Evolutionary conservation across 1,284 basidiomycete species (phyloP).

Genomic region (Vanrija humicola): DNA sequence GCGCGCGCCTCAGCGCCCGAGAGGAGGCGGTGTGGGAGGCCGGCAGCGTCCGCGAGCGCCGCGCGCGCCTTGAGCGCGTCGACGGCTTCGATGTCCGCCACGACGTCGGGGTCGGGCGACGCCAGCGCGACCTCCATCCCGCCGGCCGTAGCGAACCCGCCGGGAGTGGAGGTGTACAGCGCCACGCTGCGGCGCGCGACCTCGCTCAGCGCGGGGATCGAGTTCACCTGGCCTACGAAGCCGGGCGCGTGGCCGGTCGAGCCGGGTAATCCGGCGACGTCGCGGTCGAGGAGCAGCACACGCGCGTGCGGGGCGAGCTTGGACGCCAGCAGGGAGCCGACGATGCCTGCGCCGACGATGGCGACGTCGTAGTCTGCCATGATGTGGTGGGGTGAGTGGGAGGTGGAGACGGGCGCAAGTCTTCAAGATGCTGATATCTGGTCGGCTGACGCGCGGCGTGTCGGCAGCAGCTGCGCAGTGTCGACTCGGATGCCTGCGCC

Average conservation of each 20-base stretch:
- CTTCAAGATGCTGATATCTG: too few species aligned
- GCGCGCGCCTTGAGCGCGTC: neutral
- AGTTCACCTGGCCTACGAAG: slow-evolving; percentile 27
- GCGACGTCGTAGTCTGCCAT: slow-evolving; percentile 21
- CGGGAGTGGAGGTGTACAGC: slow-evolving; percentile 12
- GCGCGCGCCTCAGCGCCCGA: slow-evolving; percentile 3
- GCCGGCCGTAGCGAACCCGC: slow-evolving; percentile 21
- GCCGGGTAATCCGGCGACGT: slow-evolving; percentile 20
- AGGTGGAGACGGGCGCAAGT: too few species aligned
- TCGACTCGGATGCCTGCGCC: too few species aligned
- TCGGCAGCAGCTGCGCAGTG: too few species aligned
- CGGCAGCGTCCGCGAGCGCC: slow-evolving; percentile 4
- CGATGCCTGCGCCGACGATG: slow-evolving; percentile 25
- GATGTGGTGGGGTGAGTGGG: too few species aligned
- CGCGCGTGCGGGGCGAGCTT: slow-evolving; percentile 49
- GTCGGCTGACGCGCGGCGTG: too few species aligned
- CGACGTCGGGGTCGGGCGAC: neutral
- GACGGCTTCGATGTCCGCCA: neutral
- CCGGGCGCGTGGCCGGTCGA: slow-evolving; percentile 33
- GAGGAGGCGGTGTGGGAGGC: slow-evolving; percentile 11
- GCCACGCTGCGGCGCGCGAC: slow-evolving; percentile 20
- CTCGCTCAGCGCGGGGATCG: slow-evolving; percentile 18
- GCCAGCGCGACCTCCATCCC: slow-evolving; percentile 17
- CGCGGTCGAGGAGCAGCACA: slow-evolving; percentile 50
- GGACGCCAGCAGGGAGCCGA: slow-evolving; percentile 46